Evolutionary conservation across 805 yeast genomes (phyloP).

Genomic region (Starmerella potacharoeniae): DNA sequence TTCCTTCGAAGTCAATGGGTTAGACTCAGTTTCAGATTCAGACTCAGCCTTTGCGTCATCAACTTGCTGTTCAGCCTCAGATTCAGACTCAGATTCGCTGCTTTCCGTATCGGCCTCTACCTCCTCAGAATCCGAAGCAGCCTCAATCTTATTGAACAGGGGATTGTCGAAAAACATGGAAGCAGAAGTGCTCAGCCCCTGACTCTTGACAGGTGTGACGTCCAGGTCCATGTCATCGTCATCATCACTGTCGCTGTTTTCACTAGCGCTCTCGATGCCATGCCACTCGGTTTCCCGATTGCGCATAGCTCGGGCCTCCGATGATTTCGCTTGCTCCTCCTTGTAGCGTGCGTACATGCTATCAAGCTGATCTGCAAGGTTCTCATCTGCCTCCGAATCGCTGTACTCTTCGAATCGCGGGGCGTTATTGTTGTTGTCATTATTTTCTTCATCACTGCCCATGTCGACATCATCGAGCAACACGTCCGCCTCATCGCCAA

Average conservation of each 20-base stretch:
- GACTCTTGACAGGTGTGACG: conserved; percentile 10
- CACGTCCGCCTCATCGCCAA: conserved; percentile 30
- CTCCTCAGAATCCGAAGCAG: conserved; percentile 20
- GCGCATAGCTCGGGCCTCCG: conserved; percentile 42
- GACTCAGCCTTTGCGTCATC: conserved; percentile 9
- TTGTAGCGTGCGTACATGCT: conserved; percentile 68
- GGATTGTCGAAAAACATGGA: conserved; percentile 32
- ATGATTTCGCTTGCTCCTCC: conserved; percentile 33
- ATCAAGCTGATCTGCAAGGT: conserved; percentile 69
- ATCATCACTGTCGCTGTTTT: conserved; percentile 21
- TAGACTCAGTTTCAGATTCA: conserved; percentile 17
- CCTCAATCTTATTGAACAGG: conserved; percentile 26
- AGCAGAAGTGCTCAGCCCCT: conserved; percentile 24
- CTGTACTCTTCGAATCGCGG: conserved; percentile 21
- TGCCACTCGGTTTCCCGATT: conserved; percentile 37
- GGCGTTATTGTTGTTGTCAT: conserved; percentile 26
- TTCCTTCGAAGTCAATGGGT: conserved; percentile 8
- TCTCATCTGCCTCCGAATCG: conserved; percentile 35
- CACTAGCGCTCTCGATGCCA: conserved; percentile 28
- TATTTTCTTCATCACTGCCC: conserved; percentile 27
- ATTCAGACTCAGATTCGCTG: conserved; percentile 12
- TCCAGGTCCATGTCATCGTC: conserved; percentile 18
- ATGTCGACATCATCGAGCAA: conserved; percentile 27
- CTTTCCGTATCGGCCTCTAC: conserved; percentile 20
- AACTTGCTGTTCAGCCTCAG: background rate